Evolutionary conservation across 2,329 filamentous ascomycete genomes (phyloP), one percentile per base, ranked within the genome.

Genomic region (Esteya vermicola): DNA sequence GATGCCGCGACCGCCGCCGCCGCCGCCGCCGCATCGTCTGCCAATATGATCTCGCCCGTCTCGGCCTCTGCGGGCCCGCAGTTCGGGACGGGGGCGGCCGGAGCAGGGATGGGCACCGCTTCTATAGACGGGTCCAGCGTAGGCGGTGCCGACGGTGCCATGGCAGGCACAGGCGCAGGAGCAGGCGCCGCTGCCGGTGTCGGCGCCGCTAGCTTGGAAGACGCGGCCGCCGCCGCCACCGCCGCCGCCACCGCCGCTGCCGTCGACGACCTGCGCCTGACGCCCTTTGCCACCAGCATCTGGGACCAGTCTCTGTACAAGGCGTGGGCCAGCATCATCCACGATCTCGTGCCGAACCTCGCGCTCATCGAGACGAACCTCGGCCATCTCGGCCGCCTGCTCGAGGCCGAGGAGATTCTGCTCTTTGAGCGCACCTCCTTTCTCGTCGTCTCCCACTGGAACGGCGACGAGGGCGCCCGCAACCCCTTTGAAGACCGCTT

Each of bases 291-390:
- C 9, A 96, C 89, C 25, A 93, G 84, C 40, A 98, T 98, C 55
- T 98, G 91, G 91, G 91, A 98, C 55, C 91, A 98, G 64, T 93
- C 83, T 41, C 68, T 98, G 28, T 98, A 96, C 68, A 93, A 93
- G 60, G 91, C 91, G 2, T 98, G 91, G 91, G 91, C 91, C 0
- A 85, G 84, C 56, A 95, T 98, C 51, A 95, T 98, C 45, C 91
- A 98, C 67, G 88, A 89, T 55, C 71, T 98, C 34, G 91, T 96
- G n/a, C 91, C 91, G 4, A 96, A 96, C 52, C 74, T 95, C 1
- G 68, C 78, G 16, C 75, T 84, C 33, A 95, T 98, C 48, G 89
- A 96, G 61, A 74, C 75, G 18, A 84, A 96, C 57, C 72, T 98
- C 9, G 74, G 75, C 27, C 78, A 85, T 28, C 72, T 98, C 23